Base-by-base conservation (phyloP, 208 protist species). In the Porcisia deanei region DNA sequence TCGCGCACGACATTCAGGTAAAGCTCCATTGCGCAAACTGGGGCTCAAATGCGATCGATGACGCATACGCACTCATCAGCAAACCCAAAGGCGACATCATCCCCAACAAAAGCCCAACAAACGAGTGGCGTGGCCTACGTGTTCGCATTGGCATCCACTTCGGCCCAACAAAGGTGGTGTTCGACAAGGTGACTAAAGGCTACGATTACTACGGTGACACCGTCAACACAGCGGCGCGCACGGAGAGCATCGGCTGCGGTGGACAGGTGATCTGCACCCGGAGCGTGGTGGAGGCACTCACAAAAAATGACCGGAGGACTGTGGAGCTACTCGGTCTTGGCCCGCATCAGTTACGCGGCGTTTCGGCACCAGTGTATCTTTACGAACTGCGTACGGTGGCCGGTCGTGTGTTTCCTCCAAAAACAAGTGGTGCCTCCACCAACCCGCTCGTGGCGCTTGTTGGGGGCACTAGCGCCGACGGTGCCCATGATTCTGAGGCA, bases 141-240 rank as follows among this genome's bases (percentile, higher is more conserved):
- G 85, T 91, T 59, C 85, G 87, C 60, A 80, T 88, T 14, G 89
- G 89, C 53, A 71, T 93, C 57, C 86, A 93, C 87, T 71, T 71
- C 39, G 88, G 88, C 16, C 77, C 89, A 49, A 75, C 67, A 30
- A 84, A 91, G 75, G 82, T 91, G 65, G 80, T 68, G 66, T 73
- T 80, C 63, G 86, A 92, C 79, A 71, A 87, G 75, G 83, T 87
- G 54, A 91, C 88, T 57, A 85, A 88, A 64, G 82, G 88, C 76
- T 94, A 84, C 85, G 94, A 98, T 80, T 90, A 90, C 88, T 88
- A 86, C 85, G 95, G 95, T 53, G 83, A 88, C 45, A 89, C 91
- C 66, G 86, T 88, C 22, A 98, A 97, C 83, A 88, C 81, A 47
- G 85, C 91, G 5, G 93, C 93, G 20, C 91, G 94, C 67, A 90